Base-by-base conservation (phyloP, 306 rosid species). In the Cicer yamashitae region DNA sequence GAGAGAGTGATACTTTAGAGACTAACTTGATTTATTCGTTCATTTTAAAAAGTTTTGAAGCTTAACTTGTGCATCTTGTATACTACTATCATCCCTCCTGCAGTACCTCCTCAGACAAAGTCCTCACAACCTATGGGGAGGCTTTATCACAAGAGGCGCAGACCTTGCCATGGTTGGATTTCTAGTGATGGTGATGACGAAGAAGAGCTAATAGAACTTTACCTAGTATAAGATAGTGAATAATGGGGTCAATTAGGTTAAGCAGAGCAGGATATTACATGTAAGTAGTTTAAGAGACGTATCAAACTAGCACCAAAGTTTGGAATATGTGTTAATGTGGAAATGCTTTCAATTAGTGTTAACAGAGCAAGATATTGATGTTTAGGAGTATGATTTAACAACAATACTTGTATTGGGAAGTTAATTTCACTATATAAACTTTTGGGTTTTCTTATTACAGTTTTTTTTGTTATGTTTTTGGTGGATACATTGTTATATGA, bases 151-250 rank as follows among this genome's bases (percentile, higher is more conserved):
- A 48, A 37, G 66, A 73, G 50, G 73, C 77, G 77, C 39, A 83
- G 7, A 83, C 83, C 83, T 69, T 74, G 73, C 74, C n/a, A 68
- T 79, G 80, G 86, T 38, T 82, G 83, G 83, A 74, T 82, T 68
- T 73, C 73, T 68, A 6, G 15, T 77, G 82, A 82, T 44, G 82
- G 77, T 17, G 79, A 63, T 0, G 70, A 64, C 0, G 67, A 78
- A 10, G 81, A 76, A 44, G 77, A 15, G 70, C 45, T 69, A 46
- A 44, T 61, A 60, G 44, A 73, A 48, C 64, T n/a, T n/a, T 82
- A 3, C 44, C 74, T n/a, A 47, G 8, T 5, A 17, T 37, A 73
- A 50, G 70, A 12, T 73, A 17, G 58, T 37, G 30, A 76, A 54
- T 64, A 71, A 43, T 41, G 39, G 66, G 54, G 37, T 51, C 54